phyloP scores from a whole-genome alignment of 2,329 filamentous ascomycete genomes.

The Escovopsis sp. region DNA sequence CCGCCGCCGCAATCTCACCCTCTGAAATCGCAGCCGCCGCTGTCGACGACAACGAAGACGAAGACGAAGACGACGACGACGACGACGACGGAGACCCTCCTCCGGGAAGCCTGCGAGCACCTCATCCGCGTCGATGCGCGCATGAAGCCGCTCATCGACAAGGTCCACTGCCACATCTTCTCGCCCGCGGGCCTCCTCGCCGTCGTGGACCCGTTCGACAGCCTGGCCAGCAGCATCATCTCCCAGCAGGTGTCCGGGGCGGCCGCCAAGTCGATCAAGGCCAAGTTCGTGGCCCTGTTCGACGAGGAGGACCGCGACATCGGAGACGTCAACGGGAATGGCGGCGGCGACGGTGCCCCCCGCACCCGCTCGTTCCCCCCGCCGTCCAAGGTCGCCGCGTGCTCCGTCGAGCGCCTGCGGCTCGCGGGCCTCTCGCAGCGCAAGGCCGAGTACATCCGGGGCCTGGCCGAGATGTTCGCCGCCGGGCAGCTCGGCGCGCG shows the following conservation, averaged over 20 bases:
- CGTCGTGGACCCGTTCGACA: slow-evolving; percentile 74
- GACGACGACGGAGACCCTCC: slow-evolving; percentile 52
- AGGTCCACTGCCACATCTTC: slow-evolving; percentile 65
- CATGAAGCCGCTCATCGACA: slow-evolving; percentile 55
- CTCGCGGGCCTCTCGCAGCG: slow-evolving; percentile 81
- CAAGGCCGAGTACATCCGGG: slow-evolving; percentile 89
- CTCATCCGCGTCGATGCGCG: slow-evolving; percentile 58
- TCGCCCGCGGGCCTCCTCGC: slow-evolving; percentile 70
- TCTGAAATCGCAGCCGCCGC: no score
- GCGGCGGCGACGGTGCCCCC: slow-evolving; percentile 9
- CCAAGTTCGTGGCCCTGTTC: slow-evolving; percentile 69
- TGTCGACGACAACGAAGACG: no score
- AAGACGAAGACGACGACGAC: slow-evolving; percentile 19
- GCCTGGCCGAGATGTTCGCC: slow-evolving; percentile 68
- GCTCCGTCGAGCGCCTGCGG: slow-evolving; percentile 52
- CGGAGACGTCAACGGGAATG: no score
- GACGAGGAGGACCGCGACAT: slow-evolving; percentile 12
- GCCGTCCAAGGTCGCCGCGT: slow-evolving; percentile 54
- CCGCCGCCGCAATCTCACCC: no score
- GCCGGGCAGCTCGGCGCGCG: slow-evolving; percentile 58
- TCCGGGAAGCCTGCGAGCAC: slow-evolving; percentile 62
- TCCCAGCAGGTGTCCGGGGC: slow-evolving; percentile 92
- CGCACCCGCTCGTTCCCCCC: slow-evolving; percentile 56
- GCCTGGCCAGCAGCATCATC: slow-evolving; percentile 74
- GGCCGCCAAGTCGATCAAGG: slow-evolving; percentile 77